Evolutionary conservation across 257 asterid species (phyloP).

Genomic region (Nicotiana sylvestris): DNA sequence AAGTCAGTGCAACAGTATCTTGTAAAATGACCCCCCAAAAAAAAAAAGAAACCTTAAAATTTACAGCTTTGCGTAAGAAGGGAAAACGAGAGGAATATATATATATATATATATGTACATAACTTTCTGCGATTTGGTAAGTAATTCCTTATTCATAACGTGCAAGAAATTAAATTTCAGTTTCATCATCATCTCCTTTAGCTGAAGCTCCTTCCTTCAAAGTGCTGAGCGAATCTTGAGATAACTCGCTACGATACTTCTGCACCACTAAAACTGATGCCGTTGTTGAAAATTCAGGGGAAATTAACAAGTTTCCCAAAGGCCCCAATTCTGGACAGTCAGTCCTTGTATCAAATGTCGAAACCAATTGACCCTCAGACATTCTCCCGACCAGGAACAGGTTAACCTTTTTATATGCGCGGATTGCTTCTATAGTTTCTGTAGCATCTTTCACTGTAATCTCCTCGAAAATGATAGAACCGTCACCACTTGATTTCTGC

Average conservation of each 20-base stretch:
- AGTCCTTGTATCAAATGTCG: constrained; percentile 2
- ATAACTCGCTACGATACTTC: constrained; percentile 10
- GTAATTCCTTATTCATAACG: not conserved
- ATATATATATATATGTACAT: not conserved
- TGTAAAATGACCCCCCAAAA: no score
- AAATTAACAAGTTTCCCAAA: constrained; percentile 10
- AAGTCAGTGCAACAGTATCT: no score
- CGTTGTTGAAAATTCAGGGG: not conserved
- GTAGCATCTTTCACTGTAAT: not conserved
- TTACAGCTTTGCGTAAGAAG: not conserved
- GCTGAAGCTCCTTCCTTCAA: not conserved
- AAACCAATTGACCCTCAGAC: constrained; percentile 10
- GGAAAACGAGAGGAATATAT: not conserved
- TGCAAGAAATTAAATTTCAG: not conserved
- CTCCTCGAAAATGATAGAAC: not conserved
- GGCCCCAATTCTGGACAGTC: constrained; percentile 17
- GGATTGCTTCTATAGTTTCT: not conserved
- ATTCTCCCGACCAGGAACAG: constrained; percentile 16
- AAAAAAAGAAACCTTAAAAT: not conserved
- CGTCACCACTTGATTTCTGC: not conserved
- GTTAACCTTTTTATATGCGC: not conserved
- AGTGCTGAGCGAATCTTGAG: constrained; percentile 9
- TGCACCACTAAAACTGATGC: constrained; percentile 12
- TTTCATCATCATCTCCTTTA: not conserved
- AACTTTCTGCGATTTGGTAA: not conserved